Conservation (phyloP, 768 basidiomycete genomes). For the Gelatoporia subvermispora region DNA sequence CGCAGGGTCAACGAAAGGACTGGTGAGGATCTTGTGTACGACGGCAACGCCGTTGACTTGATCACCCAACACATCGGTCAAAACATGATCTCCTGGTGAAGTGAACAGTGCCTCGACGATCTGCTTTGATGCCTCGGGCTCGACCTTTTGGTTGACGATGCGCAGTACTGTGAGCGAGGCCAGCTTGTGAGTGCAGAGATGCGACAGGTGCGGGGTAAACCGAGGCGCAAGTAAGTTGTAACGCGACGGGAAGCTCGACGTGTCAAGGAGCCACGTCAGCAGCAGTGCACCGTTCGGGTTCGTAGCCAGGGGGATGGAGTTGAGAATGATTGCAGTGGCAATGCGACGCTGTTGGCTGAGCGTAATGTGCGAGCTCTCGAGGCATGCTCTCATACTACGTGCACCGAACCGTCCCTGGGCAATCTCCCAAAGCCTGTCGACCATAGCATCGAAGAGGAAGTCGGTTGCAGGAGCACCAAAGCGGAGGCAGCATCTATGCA, state of each 20-base stretch:
- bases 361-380: constrained; percentile 86
- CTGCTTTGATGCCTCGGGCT: constrained; percentile 80
- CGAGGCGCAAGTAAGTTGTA: constrained; percentile 93
- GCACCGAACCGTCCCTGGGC: constrained; percentile 98
- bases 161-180: constrained; percentile 92
- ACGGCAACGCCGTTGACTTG: constrained; percentile 95
- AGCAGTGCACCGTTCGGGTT: constrained; percentile 96
- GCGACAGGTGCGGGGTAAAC: constrained; percentile 93
- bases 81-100: constrained; percentile 83
- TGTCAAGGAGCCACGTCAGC: constrained; percentile 94
- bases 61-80: constrained; percentile 92
- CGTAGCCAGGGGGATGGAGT: constrained; percentile 95
- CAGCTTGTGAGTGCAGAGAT: constrained; percentile 96
- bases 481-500: constrained; percentile 73
- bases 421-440: constrained; percentile 97
- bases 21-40: constrained; percentile 88
- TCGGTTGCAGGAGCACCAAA: constrained; percentile 89
- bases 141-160: constrained; percentile 95
- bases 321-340: constrained; percentile 89
- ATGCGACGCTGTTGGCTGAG: constrained; percentile 91
- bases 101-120: constrained; percentile 88
- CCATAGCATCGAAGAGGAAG: constrained; percentile 97
- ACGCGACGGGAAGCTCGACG: constrained; percentile 91
- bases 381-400: constrained; percentile 93
- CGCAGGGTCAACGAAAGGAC: constrained; percentile 71